Conservation (phyloP, 495 filamentous ascomycete genomes). For the Letharia columbiana region DNA sequence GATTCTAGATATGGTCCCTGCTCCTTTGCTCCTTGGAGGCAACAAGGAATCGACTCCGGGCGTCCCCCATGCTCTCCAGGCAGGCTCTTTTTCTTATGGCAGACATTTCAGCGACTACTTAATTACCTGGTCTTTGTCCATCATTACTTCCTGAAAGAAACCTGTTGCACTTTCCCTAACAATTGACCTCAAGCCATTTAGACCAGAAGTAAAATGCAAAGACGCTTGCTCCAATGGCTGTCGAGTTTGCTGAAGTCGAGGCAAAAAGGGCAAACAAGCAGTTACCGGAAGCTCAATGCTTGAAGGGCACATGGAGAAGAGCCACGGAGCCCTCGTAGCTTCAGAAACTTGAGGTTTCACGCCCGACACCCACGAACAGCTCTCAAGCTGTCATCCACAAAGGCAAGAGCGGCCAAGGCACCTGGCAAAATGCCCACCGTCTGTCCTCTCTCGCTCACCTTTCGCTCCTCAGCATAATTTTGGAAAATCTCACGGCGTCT, state of each 20-base stretch:
- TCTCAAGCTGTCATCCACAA: not conserved
- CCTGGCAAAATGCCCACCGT: not conserved
- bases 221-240: constrained; percentile 1
- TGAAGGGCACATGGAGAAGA: not conserved
- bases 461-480: not conserved
- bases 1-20: too few relatives aligned
- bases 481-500: not conserved
- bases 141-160: not conserved
- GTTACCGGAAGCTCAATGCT: constrained; percentile 4
- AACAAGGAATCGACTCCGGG: not conserved
- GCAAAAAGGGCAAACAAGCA: constrained; percentile 1
- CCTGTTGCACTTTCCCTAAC: not conserved
- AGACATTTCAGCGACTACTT: not conserved
- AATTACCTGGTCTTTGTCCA: not conserved
- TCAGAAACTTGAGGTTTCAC: not conserved
- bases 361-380: not conserved
- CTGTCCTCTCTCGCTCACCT: not conserved
- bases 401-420: not conserved
- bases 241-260: constrained; percentile 6
- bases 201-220: not conserved
- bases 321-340: not conserved
- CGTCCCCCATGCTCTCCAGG: not conserved
- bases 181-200: not conserved
- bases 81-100: not conserved
- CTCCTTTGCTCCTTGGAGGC: too few relatives aligned